Evolutionary conservation across 2,329 filamentous ascomycete genomes (phyloP).

Genomic region (Escovopsis weberi): DNA sequence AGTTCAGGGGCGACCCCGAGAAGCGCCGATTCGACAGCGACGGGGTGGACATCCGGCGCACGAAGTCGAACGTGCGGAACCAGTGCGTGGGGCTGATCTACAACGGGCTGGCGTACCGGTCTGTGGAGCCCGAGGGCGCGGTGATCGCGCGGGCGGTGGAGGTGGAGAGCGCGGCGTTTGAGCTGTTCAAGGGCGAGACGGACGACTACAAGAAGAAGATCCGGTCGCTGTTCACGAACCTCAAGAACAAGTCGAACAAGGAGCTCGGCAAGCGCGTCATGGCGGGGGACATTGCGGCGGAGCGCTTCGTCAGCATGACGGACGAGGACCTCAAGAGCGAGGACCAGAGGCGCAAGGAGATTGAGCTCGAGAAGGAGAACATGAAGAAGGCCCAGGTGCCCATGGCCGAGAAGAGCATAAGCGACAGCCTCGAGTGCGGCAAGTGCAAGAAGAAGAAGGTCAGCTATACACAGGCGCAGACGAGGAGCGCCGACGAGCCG

Average conservation of each 20-base stretch:
- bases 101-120: conserved; percentile 66
- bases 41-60: conserved; percentile 62
- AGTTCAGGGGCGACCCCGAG: conserved; percentile 52
- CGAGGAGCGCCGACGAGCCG: conserved; percentile 86
- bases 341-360: conserved; percentile 62
- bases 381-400: conserved; percentile 96
- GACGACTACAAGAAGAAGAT: conserved; percentile 76
- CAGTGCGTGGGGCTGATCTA: conserved; percentile 84
- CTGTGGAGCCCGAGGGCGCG: conserved; percentile 53
- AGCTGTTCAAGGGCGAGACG: conserved; percentile 53
- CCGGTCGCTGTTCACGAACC: conserved; percentile 82
- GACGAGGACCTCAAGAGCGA: conserved; percentile 84
- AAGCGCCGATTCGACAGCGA: conserved; percentile 77
- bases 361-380: conserved; percentile 73
- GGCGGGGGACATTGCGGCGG: conserved; percentile 54
- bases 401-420: conserved; percentile 81
- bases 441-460: conserved; percentile 91
- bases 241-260: conserved; percentile 83
- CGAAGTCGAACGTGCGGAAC: conserved; percentile 60
- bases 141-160: conserved; percentile 66
- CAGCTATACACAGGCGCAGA: conserved; percentile 92
- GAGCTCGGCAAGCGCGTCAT: conserved; percentile 65
- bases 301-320: conserved; percentile 71
- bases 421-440: conserved; percentile 72
- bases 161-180: conserved; percentile 67